Conservation (phyloP, 1,284 basidiomycete genomes). For the Rhodotorula sp. region DNA sequence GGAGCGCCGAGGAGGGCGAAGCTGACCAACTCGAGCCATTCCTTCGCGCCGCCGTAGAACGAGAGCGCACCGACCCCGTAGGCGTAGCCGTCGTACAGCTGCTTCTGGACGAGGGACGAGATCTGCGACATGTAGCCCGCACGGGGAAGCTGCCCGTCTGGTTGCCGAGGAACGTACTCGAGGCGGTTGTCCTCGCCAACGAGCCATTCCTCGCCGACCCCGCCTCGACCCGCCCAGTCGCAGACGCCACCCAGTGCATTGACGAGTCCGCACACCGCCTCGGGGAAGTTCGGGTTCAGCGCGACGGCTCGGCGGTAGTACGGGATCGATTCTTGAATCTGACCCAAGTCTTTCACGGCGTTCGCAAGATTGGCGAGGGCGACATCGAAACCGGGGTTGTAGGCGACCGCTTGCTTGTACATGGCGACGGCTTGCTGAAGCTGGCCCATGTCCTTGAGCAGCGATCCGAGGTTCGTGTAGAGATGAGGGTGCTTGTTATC, state of each 20-base stretch:
- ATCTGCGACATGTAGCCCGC: constrained; percentile 56
- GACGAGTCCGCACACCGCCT: constrained; percentile 60
- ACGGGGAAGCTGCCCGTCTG: not conserved
- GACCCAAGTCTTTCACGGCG: constrained; percentile 58
- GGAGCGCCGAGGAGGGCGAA: constrained; percentile 29
- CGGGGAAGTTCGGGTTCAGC: constrained; percentile 59
- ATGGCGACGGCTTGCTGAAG: constrained; percentile 57
- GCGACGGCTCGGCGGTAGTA: constrained; percentile 60
- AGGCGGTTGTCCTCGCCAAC: constrained; percentile 27
- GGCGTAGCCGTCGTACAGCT: constrained; percentile 53
- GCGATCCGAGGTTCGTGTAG: constrained; percentile 61
- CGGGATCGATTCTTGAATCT: constrained; percentile 56
- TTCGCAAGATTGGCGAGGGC: constrained; percentile 65
- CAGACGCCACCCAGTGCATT: constrained; percentile 59
- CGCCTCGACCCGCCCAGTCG: constrained; percentile 59
- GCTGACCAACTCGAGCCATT: constrained; percentile 55
- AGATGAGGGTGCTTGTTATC: constrained; percentile 61
- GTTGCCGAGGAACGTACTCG: not conserved
- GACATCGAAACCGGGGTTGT: constrained; percentile 57
- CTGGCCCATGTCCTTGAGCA: constrained; percentile 61
- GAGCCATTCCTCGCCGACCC: constrained; percentile 39
- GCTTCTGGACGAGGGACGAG: constrained; percentile 55
- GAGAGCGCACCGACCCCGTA: constrained; percentile 54
- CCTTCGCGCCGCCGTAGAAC: constrained; percentile 48
- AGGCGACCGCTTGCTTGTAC: constrained; percentile 57